Percentiles rank a stretch among this genome's conserved stretches.
These are phyloP conservation scores for Vaccinium myrtillus DNA, from an alignment of 148 eudicot species.

Conservation along the genomic window DNA sequence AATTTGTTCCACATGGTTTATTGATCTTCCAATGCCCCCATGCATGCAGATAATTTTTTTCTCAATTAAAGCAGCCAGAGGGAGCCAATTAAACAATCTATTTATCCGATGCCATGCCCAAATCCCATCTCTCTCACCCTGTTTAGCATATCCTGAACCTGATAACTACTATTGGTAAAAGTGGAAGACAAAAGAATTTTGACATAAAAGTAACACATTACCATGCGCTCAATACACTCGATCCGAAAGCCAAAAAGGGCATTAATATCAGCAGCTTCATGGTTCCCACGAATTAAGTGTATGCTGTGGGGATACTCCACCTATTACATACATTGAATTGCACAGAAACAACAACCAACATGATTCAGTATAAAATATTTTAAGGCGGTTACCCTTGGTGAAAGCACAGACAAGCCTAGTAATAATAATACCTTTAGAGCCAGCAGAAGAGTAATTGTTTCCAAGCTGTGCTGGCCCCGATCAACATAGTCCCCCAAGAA, in stretches of 20 bases:
- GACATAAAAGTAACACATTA: conserved; percentile 25
- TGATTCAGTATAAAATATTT: neutral
- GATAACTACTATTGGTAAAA: conserved; percentile 9
- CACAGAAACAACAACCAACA: conserved; percentile 6
- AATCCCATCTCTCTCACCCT: conserved; percentile 98
- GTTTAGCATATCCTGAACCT: conserved; percentile 20
- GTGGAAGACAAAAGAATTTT: conserved; percentile 6
- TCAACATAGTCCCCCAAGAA: conserved; percentile 98
- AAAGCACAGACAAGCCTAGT: conserved; percentile 3
- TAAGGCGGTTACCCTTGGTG: neutral
- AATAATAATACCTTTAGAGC: conserved; percentile 69
- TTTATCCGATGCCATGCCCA: conserved; percentile 98
- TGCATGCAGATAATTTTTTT: conserved; percentile 98
- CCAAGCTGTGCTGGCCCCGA: conserved; percentile 99
- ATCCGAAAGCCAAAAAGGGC: conserved; percentile 99
- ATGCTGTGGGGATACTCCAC: conserved; percentile 79
- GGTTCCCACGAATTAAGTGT: conserved; percentile 98
- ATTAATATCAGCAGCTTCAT: conserved; percentile 99
- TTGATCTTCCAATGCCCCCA: conserved; percentile 98
- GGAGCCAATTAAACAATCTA: conserved; percentile 98
- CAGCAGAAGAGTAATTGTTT: conserved; percentile 85
- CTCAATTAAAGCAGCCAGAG: conserved; percentile 96
- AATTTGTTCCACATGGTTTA: conserved; percentile 91
- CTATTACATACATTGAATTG: conserved; percentile 35
- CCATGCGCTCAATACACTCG: conserved; percentile 99